Conservation (phyloP, 1,284 basidiomycete genomes). For the Ceratobasidium sp. region DNA sequence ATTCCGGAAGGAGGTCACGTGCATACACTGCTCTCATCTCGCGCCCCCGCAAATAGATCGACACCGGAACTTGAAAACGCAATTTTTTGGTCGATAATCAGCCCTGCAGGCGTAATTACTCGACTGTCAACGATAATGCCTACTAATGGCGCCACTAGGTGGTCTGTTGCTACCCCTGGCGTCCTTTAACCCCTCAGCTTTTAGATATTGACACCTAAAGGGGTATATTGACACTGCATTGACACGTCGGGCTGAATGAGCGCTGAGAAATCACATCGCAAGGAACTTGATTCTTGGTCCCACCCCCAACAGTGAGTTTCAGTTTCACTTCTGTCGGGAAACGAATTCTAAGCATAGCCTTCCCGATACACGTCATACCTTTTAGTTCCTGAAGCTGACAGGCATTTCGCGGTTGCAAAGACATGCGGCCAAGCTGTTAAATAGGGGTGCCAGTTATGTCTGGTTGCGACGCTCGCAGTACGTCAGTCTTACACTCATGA, state of each 20-base stretch:
- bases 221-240: slow-evolving; percentile 4
- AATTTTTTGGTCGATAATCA: slow-evolving; percentile 6
- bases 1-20: slow-evolving; percentile 28
- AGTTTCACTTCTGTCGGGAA: slow-evolving; percentile 21
- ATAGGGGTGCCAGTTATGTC: background rate
- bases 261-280: slow-evolving; percentile 9
- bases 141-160: background rate
- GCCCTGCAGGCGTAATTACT: background rate
- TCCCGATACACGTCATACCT: background rate
- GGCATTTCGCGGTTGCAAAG: background rate
- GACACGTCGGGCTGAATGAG: background rate
- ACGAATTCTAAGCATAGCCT: slow-evolving; percentile 11
- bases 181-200: background rate
- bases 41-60: slow-evolving; percentile 1
- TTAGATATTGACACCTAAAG: background rate
- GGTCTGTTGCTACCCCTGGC: background rate
- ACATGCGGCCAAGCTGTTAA: background rate
- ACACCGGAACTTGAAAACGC: slow-evolving; percentile 9
- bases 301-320: background rate
- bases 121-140: no score
- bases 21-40: slow-evolving; percentile 28
- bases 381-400: background rate
- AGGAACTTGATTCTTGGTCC: slow-evolving; percentile 8
- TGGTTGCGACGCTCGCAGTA: background rate
- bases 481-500: background rate